A percentile compares a stretch with the other conserved stretches of the same genome.
Conservation (phyloP, 768 basidiomycete genomes). For the Podaxis sp. region DNA sequence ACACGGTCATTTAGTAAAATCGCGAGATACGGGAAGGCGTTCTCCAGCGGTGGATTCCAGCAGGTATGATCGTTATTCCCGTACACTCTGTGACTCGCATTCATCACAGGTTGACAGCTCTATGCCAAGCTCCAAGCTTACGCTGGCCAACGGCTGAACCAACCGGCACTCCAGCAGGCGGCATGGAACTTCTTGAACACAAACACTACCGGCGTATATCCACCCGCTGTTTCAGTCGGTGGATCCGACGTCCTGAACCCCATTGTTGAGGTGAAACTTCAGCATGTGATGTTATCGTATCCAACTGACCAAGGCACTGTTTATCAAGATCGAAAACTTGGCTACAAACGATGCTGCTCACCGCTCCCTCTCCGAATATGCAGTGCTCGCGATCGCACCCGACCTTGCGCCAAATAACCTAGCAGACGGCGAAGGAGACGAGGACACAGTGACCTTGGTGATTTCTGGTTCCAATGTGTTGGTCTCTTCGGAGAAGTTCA, state of each 20-base stretch:
- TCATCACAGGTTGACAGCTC: constrained; percentile 18
- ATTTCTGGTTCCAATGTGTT: constrained; percentile 14
- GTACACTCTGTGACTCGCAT: not conserved
- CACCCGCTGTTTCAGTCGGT: constrained; percentile 37
- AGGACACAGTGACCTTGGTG: constrained; percentile 20
- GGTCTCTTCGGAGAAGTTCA: not conserved
- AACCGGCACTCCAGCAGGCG: constrained; percentile 29
- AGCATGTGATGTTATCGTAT: not conserved
- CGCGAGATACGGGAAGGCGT: constrained; percentile 34
- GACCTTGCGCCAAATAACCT: constrained; percentile 28
- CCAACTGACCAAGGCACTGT: not conserved
- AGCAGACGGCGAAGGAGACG: not conserved
- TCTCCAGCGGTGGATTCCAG: constrained; percentile 31
- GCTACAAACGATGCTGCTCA: constrained; percentile 34
- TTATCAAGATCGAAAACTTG: constrained; percentile 30
- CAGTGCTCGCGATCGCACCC: constrained; percentile 34
- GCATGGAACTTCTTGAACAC: constrained; percentile 32
- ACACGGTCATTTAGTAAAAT: constrained; percentile 24
- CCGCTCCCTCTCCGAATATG: constrained; percentile 33
- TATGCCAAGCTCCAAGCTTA: constrained; percentile 40
- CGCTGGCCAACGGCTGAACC: constrained; percentile 33
- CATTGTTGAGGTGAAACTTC: constrained; percentile 33
- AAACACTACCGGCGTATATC: constrained; percentile 33
- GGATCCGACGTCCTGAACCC: constrained; percentile 47
- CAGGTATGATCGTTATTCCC: constrained; percentile 19